Conservation (phyloP, 495 filamentous ascomycete species). For the Neurospora terricola region DNA sequence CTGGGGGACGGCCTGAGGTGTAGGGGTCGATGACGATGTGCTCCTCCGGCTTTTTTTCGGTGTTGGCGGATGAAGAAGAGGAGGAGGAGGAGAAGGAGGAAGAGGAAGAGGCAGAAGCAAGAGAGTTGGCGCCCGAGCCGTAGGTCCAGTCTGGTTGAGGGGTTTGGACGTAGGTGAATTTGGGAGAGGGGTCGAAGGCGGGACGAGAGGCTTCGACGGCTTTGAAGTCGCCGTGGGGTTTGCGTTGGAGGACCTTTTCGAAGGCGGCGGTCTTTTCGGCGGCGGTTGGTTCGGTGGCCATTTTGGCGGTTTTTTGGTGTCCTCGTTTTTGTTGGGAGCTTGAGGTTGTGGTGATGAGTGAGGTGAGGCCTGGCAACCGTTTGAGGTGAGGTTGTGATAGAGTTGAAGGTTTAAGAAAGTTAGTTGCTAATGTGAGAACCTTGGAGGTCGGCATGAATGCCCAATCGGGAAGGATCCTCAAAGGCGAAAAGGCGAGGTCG, state of each 20-base stretch:
- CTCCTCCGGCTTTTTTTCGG: constrained; percentile 22
- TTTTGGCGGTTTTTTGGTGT: constrained; percentile 11
- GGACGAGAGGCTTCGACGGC: constrained; percentile 63
- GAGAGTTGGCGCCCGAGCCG: constrained; percentile 56
- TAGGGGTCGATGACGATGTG: constrained; percentile 82
- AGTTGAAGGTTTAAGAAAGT: background rate
- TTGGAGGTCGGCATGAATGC: background rate
- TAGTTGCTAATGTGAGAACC: background rate
- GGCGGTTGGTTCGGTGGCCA: constrained; percentile 16
- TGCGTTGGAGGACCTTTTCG: constrained; percentile 46
- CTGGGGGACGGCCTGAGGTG: constrained; percentile 52
- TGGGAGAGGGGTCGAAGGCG: constrained; percentile 45
- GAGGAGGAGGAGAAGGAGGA: background rate
- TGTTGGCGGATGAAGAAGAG: too few species aligned
- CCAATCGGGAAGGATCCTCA: background rate
- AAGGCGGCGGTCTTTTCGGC: constrained; percentile 16
- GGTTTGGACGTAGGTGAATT: constrained; percentile 58
- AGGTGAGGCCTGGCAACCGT: background rate
- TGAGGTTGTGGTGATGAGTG: background rate
- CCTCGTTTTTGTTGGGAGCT: background rate
- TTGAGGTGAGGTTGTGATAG: background rate
- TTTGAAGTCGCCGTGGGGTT: constrained; percentile 69
- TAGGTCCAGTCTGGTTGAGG: constrained; percentile 64
- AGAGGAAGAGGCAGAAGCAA: background rate
- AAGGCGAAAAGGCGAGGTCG: background rate